Evolutionary conservation across 192 early-diverging fungal genomes (phyloP), one percentile per base, ranked within the genome.

Genomic region (Coemansia sp.): DNA sequence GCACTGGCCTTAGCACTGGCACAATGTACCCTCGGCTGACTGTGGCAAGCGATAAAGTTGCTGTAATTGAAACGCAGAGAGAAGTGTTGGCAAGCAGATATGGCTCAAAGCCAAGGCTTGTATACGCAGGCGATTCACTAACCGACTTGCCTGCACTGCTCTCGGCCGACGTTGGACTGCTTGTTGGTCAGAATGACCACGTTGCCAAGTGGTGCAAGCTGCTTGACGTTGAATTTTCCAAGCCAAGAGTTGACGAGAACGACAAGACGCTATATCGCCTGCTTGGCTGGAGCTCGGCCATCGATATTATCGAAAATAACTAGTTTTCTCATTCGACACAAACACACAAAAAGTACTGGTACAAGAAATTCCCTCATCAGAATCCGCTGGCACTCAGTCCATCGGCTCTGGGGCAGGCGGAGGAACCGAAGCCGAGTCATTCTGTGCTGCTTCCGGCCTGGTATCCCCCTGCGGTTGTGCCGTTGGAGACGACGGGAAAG

Each of bases 111-210:
- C 57, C 58, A 8, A 4, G 28, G 3, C 23, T 75, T n/a, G 69
- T 71, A 1, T 83, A 83, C 53, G 72, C 42, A 1, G 81, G 81
- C 1, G 75, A 83, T 37, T 78, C 75, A 40, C 63, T 75, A n/a
- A 83, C 72, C 12, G 81, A 83, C 62, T 58, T 83, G 15, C 72
- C 69, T 15, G 64, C 66, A 0, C 66, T 83, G 28, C 57, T 78
- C 15, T 59, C 28, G 20, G 81, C 81, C 12, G 68, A 75, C 25
- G 36, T 70, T 5, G 81, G 81, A 0, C 46, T 83, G 8, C 28
- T 78, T 14, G 50, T 78, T 19, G 81, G 81, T 20, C 46, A 74
- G 8, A 65, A 40, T 62, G 42, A 12, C 26, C 9, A 23, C 11
- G 69, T 72, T n/a, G 15, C 20, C n/a, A 46, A 38, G 10, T 83